These are phyloP conservation scores for Podila minutissima DNA, from an alignment of 192 early-diverging fungal species.

Conservation along the genomic window DNA sequence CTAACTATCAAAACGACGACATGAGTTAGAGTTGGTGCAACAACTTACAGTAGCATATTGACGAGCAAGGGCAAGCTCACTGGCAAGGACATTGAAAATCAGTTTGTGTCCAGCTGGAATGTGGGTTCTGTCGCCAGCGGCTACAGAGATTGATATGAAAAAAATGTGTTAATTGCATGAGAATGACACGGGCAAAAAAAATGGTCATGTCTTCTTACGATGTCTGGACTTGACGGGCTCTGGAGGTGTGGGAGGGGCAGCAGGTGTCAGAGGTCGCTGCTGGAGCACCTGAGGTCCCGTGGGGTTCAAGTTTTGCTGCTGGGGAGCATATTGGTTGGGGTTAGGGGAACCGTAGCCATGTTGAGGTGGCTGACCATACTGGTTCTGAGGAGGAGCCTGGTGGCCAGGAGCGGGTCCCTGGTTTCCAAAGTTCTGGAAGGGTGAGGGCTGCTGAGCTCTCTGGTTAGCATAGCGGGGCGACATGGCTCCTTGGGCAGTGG, in stretches of 20 bases:
- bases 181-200: neutral
- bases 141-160: conserved; percentile 39
- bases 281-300: conserved; percentile 47
- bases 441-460: conserved; percentile 20
- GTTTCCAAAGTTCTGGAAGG: conserved; percentile 29
- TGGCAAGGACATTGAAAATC: conserved; percentile 63
- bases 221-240: conserved; percentile 59
- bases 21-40: neutral
- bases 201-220: conserved; percentile 59
- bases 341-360: conserved; percentile 24
- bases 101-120: conserved; percentile 79
- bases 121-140: conserved; percentile 85
- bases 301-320: conserved; percentile 15
- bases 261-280: conserved; percentile 52
- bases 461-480: conserved; percentile 44
- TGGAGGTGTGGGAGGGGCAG: conserved; percentile 56
- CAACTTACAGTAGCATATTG: conserved; percentile 56
- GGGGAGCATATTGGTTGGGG: conserved; percentile 26
- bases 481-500: conserved; percentile 22
- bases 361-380: conserved; percentile 36
- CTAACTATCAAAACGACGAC: no score
- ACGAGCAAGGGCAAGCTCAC: conserved; percentile 63
- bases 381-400: conserved; percentile 28
- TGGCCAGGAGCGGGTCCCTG: conserved; percentile 23
- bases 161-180: neutral